Evolutionary conservation across 768 basidiomycete species (phyloP).

Genomic region (Guyanaporus albipodus): DNA sequence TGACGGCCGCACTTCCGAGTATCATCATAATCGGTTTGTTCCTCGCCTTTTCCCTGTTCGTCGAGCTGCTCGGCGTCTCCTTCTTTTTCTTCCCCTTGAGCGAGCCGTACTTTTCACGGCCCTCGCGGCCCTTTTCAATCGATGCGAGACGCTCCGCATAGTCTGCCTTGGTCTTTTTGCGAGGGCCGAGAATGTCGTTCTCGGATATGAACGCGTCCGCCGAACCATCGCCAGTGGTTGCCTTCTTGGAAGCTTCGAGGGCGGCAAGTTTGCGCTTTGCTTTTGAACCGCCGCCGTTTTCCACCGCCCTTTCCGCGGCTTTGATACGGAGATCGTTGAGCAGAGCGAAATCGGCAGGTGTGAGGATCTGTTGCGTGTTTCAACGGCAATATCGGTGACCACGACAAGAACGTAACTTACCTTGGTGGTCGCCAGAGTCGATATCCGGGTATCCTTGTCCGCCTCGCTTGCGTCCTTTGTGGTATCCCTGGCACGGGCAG

Average conservation of each 20-base stretch:
- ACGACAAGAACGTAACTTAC: conserved; percentile 31
- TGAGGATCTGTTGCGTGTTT: conserved; percentile 67
- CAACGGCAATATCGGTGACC: background rate
- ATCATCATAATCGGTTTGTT: conserved; percentile 98
- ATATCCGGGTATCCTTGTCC: conserved; percentile 37
- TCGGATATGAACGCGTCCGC: conserved; percentile 71
- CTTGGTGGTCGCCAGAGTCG: conserved; percentile 78
- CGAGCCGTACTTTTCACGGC: conserved; percentile 89
- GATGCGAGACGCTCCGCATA: conserved; percentile 93
- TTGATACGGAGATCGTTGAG: conserved; percentile 84
- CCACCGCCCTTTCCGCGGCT: conserved; percentile 67
- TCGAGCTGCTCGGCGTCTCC: conserved; percentile 75
- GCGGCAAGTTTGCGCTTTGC: conserved; percentile 88
- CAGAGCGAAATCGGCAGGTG: conserved; percentile 93
- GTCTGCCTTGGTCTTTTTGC: conserved; percentile 89
- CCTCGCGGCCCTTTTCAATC: conserved; percentile 90
- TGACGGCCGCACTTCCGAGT: conserved; percentile 68
- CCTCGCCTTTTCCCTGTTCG: conserved; percentile 87
- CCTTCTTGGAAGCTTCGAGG: conserved; percentile 70
- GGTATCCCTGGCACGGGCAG: conserved; percentile 6
- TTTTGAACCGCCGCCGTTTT: conserved; percentile 63
- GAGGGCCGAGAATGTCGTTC: conserved; percentile 86
- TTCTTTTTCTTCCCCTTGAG: conserved; percentile 91
- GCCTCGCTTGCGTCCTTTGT: background rate
- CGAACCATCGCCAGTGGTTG: conserved; percentile 40